Evolutionary conservation across 2,329 filamentous ascomycete genomes (phyloP).

Genomic region (Cladosporium sphaerospermum): DNA sequence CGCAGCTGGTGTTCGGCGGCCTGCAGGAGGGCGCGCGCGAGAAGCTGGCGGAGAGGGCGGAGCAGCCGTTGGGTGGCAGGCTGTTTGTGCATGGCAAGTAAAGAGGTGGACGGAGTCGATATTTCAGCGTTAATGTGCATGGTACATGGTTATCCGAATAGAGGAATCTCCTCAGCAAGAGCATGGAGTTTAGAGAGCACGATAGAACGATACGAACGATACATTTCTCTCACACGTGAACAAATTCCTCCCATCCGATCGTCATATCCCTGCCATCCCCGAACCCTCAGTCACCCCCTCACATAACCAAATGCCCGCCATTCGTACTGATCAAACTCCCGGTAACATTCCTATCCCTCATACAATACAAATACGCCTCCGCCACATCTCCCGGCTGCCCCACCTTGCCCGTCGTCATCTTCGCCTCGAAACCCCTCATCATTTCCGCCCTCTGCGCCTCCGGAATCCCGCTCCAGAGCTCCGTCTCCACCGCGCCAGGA

Average conservation of each 20-base stretch:
- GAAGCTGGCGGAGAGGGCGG: slow-evolving; percentile 21
- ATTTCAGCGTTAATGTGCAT: not conserved
- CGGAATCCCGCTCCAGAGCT: slow-evolving; percentile 33
- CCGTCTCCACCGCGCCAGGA: slow-evolving; percentile 48
- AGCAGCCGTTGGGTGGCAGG: slow-evolving; percentile 24
- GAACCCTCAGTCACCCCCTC: not conserved
- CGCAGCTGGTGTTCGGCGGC: slow-evolving; percentile 70
- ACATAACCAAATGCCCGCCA: slow-evolving; percentile 23
- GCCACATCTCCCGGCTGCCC: slow-evolving; percentile 38
- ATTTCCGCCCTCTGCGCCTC: slow-evolving; percentile 23
- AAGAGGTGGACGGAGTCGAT: not conserved
- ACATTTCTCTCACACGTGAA: too few relatives aligned
- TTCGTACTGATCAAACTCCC: slow-evolving; percentile 38
- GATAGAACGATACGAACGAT: too few relatives aligned
- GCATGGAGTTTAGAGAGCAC: too few relatives aligned
- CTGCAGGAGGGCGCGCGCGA: slow-evolving; percentile 40
- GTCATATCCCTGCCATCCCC: too few relatives aligned
- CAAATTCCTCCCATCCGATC: too few relatives aligned
- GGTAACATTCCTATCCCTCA: slow-evolving; percentile 43
- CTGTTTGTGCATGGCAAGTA: slow-evolving; percentile 24
- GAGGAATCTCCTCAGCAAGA: not conserved
- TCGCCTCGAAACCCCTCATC: slow-evolving; percentile 23
- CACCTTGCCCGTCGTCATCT: slow-evolving; percentile 31
- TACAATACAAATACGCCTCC: slow-evolving; percentile 43
- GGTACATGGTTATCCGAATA: not conserved